Percentiles rank a stretch among this genome's conserved stretches.
These are phyloP conservation scores for Hamigera avellanea DNA, from an alignment of 495 filamentous ascomycete species.

Conservation along the genomic window DNA sequence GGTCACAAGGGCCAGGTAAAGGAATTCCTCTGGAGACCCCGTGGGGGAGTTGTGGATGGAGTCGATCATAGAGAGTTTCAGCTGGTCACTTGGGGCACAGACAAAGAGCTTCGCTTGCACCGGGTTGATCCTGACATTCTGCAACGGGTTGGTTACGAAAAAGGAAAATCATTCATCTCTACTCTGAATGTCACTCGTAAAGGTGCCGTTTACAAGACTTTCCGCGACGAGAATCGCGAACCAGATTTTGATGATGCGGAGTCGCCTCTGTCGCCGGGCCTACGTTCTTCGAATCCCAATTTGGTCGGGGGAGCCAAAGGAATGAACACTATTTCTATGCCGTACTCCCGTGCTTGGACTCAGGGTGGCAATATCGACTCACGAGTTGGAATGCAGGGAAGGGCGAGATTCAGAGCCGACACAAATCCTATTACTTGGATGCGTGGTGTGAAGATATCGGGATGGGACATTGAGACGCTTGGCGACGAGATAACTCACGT, in stretches of 20 bases:
- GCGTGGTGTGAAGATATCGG: conserved; percentile 74
- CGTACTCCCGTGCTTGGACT: conserved; percentile 27
- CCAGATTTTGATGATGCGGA: conserved; percentile 24
- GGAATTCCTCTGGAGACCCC: conserved; percentile 84
- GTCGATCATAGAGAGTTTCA: conserved; percentile 88
- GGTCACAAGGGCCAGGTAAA: conserved; percentile 82
- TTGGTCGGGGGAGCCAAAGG: conserved; percentile 25
- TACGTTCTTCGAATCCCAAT: conserved; percentile 10
- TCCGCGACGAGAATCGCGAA: conserved; percentile 45
- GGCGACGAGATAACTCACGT: conserved; percentile 83
- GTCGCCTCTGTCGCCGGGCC: conserved; percentile 16
- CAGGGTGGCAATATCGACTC: conserved; percentile 36
- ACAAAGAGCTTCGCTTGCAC: conserved; percentile 72
- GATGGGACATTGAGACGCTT: conserved; percentile 71
- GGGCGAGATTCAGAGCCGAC: conserved; percentile 41
- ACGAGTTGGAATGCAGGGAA: conserved; percentile 53
- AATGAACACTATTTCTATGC: conserved; percentile 40
- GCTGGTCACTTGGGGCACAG: conserved; percentile 84
- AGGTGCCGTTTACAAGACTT: conserved; percentile 78
- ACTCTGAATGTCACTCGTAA: conserved; percentile 66
- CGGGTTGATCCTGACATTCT: conserved; percentile 54
- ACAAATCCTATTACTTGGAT: conserved; percentile 86
- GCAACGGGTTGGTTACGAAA: conserved; percentile 63
- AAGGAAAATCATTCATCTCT: conserved; percentile 50
- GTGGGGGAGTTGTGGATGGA: conserved; percentile 58